Base-by-base conservation (phyloP, 1,284 basidiomycete genomes). In the Sanguinoderma infundibulare region DNA sequence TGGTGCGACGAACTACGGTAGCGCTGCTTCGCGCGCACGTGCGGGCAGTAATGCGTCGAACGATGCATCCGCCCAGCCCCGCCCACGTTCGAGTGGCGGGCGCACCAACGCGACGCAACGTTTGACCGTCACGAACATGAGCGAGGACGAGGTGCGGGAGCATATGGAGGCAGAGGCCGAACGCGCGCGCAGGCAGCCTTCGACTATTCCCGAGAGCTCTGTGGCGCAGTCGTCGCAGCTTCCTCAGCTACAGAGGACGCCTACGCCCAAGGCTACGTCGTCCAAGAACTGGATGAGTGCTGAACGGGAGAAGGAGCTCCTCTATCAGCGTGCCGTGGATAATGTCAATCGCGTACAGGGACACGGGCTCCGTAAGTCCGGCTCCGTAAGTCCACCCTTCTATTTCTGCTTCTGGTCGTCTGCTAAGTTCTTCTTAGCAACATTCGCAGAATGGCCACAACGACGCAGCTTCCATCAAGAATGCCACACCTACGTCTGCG, bases 291-390 rank as follows among this genome's bases (percentile, higher is more conserved):
- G 85, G 85, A 73, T 73, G 2, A 80, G 74, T 15, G 87, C 90
- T 1, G 87, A 86, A 67, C 83, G 90, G 30, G 90, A 92, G 73
- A 91, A 92, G 73, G 74, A 78, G 64, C 72, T 73, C 55, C 73
- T 92, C 52, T 94, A 91, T 68, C 84, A 91, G 59, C 76, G 78
- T 47, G 92, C 92, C 0, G 81, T 84, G 61, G 81, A 78, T 1
- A 81, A 79, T 54, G 92, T 90, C 5, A 85, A 87, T 57, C 77
- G 75, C 53, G 77, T 81, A 0, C 89, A 90, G 64, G 83, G 81
- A 24, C n/a, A n/a, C n/a, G 66, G 68, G 1, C 24, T 17, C 14
- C 57, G 59, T 36, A 65, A 53, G 32, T 59, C 65, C 15, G 40
- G 59, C 3, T 57, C 60, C 24, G 68, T 68, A 28, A 38, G 57